Base-by-base conservation (phyloP, 2,329 filamentous ascomycete genomes). In the Alternaria atra region DNA sequence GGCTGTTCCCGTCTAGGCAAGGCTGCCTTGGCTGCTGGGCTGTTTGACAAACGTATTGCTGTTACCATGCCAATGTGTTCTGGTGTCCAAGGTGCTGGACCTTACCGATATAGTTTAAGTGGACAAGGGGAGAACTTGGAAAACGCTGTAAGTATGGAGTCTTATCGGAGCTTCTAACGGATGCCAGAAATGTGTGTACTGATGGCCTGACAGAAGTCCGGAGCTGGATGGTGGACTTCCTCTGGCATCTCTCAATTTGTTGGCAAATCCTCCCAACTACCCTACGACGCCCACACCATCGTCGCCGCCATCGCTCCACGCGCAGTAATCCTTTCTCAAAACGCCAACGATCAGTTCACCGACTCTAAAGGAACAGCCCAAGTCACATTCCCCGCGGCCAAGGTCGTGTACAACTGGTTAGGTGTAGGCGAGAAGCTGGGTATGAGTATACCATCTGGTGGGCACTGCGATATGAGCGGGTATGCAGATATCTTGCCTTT, bases 381-480 rank as follows among this genome's bases (percentile, higher is more conserved):
- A 2, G 66, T 76, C 2, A 73, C 75, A 0, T 78, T 74, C 40
- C 74, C 75, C 0, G 74, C 75, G n/a, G 74, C 73, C 3, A 75
- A 75, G 50, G 51, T 70, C 12, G 74, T 79, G 5, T 79, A 77
- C 54, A 72, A 64, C 25, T 79, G 73, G 73, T 44, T 78, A 5
- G 75, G 72, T 12, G 73, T 62, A 8, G 72, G 69, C 3, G 66
- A 72, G 4, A 61, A 73, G 58, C 80, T 85, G 32, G 83, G 76
- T 32, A 82, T 85, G 76, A 80, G 79, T 37, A 79, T 85, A 47
- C 74, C 82, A 2, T 77, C 77, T 25, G 83, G 83, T 6, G 83
- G 78, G 0, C 83, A 85, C 61, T 85, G 83, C 64, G 83, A 84
- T 63, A 79, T 81, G 75, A 81, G 79, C 52, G 83, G 83, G 48